Evolutionary conservation across 177 flowering plant species (phyloP).

Genomic region (Vitis hybrid): DNA sequence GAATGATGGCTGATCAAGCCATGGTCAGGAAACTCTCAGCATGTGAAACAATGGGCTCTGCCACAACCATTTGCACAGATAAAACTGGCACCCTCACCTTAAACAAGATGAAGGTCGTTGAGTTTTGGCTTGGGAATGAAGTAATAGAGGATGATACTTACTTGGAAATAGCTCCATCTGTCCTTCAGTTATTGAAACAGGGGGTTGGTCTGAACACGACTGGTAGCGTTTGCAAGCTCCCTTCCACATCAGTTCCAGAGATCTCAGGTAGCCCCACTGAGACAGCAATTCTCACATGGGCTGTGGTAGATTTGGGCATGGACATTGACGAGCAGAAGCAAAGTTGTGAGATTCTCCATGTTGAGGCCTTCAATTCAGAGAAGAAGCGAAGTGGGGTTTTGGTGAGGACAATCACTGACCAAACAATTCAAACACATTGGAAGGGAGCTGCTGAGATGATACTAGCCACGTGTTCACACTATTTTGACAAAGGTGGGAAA

Average conservation of each 20-base stretch:
- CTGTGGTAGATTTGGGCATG: constrained; percentile 25
- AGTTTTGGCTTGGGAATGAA: constrained; percentile 33
- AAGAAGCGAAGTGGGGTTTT: constrained; percentile 39
- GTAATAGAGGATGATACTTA: background rate
- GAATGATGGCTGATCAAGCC: constrained; percentile 43
- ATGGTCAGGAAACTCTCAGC: constrained; percentile 44
- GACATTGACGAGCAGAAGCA: constrained; percentile 16
- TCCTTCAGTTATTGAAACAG: constrained; percentile 4
- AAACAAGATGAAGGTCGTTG: constrained; percentile 36
- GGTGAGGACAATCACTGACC: constrained; percentile 9
- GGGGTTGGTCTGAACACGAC: constrained; percentile 16
- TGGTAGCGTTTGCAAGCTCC: constrained; percentile 13
- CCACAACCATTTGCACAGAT: constrained; percentile 41
- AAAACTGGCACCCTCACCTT: constrained; percentile 46
- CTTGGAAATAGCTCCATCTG: background rate
- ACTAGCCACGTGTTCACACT: constrained; percentile 29
- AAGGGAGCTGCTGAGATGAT: constrained; percentile 49
- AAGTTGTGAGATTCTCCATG: constrained; percentile 16
- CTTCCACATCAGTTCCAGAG: constrained; percentile 8
- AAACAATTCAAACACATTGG: constrained; percentile 25
- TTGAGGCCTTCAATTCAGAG: constrained; percentile 36
- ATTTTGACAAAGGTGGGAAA: constrained; percentile 13
- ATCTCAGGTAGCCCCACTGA: constrained; percentile 34
- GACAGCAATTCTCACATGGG: constrained; percentile 37
- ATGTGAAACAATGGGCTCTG: constrained; percentile 52